Percentiles rank a stretch among this genome's conserved stretches.
These are phyloP conservation scores for Globisporangium splendens DNA, from an alignment of 352 stramenopile species.

Conservation along the genomic window DNA sequence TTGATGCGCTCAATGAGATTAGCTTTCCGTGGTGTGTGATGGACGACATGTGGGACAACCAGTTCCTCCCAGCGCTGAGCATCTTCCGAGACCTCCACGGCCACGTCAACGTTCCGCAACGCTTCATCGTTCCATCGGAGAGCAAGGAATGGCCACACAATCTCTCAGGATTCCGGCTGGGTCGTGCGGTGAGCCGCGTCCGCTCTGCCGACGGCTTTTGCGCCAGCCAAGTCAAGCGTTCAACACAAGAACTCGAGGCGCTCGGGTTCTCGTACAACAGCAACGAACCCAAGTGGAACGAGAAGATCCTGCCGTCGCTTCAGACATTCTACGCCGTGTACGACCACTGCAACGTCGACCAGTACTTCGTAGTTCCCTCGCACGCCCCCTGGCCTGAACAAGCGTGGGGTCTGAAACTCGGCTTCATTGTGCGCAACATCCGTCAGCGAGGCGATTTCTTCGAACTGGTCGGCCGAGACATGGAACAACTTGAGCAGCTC, in stretches of 20 bases:
- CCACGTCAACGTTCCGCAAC: constrained; percentile 34
- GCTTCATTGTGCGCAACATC: constrained; percentile 58
- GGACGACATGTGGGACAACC: constrained; percentile 30
- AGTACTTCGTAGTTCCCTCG: constrained; percentile 37
- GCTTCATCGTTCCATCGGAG: constrained; percentile 27
- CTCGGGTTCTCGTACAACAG: constrained; percentile 52
- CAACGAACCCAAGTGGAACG: constrained; percentile 45
- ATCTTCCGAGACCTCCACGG: constrained; percentile 33
- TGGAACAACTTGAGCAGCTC: constrained; percentile 38
- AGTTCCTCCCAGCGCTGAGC: constrained; percentile 38
- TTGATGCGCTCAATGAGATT: constrained; percentile 30
- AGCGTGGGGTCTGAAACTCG: constrained; percentile 38
- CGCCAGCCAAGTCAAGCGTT: constrained; percentile 24
- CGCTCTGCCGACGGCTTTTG: constrained; percentile 27
- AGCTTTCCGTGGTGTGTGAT: constrained; percentile 35
- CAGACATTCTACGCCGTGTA: constrained; percentile 34
- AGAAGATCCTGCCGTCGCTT: constrained; percentile 46
- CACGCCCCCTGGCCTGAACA: constrained; percentile 28
- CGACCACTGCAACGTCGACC: constrained; percentile 37
- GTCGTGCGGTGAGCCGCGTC: constrained; percentile 45
- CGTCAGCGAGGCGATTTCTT: constrained; percentile 42
- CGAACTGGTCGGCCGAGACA: constrained; percentile 43
- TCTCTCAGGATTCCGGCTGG: constrained; percentile 37
- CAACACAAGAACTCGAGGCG: constrained; percentile 27
- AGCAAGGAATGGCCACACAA: constrained; percentile 19